These are phyloP conservation scores for Melanomma pulvis-pyrius DNA, from an alignment of 495 filamentous ascomycete species.

Conservation along the genomic window DNA sequence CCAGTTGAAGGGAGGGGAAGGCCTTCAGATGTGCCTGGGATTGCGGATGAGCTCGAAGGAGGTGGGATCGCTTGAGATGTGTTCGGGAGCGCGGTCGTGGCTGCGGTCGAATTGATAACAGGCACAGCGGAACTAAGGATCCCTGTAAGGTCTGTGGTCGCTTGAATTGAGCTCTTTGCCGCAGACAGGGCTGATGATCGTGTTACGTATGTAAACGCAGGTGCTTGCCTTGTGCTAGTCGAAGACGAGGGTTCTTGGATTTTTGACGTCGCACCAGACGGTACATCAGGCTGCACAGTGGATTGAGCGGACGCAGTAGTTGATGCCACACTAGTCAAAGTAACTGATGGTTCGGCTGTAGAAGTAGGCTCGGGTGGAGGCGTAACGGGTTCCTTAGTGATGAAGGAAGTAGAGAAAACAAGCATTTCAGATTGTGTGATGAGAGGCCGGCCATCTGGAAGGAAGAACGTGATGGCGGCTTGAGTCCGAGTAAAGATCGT, in stretches of 20 bases:
- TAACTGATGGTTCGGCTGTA: conserved; percentile 3
- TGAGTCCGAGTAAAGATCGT: conserved; percentile 9
- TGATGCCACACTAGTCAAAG: neutral
- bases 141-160: neutral
- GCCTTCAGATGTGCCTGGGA: neutral
- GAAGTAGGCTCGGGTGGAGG: conserved; percentile 3
- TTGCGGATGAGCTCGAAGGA: neutral
- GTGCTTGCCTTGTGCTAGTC: neutral
- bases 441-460: conserved; percentile 21
- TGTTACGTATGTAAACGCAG: conserved; percentile 12
- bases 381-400: conserved; percentile 6
- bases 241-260: neutral
- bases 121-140: neutral
- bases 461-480: conserved; percentile 20
- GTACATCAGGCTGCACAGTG: neutral
- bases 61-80: neutral
- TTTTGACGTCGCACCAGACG: neutral
- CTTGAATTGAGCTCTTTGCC: conserved; percentile 2
- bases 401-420: conserved; percentile 18
- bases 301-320: neutral
- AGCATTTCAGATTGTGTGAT: conserved; percentile 7
- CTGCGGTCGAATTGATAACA: neutral
- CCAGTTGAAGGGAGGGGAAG: neutral
- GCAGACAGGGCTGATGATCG: neutral
- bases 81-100: neutral